Evolutionary conservation across 2,329 filamentous ascomycete species (phyloP), one percentile per base, ranked within the genome.

Genomic region (Fusarium sororula): DNA sequence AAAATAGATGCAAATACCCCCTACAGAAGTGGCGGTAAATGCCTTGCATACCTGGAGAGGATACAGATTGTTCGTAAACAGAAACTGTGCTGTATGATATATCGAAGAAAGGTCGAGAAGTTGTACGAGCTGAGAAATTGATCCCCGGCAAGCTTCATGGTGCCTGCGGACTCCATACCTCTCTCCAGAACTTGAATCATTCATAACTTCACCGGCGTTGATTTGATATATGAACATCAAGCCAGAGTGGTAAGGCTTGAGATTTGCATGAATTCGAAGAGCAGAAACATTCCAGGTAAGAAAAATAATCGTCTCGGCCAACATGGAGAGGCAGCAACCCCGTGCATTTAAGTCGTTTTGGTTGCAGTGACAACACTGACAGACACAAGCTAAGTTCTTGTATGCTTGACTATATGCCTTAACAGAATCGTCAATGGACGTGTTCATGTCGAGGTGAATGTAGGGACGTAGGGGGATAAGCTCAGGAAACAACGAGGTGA

Each of bases 131-230:
- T n/a, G n/a, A n/a, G n/a, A n/a, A n/a, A n/a, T n/a, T n/a, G n/a
- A n/a, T n/a, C n/a, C n/a, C n/a, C n/a, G n/a, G n/a, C n/a, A n/a
- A n/a, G n/a, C n/a, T n/a, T n/a, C n/a, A n/a, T n/a, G n/a, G n/a
- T n/a, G n/a, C n/a, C n/a, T n/a, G n/a, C n/a, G n/a, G n/a, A n/a
- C n/a, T n/a, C n/a, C n/a, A n/a, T n/a, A n/a, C n/a, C n/a, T n/a
- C n/a, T n/a, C 1, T 9, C 30, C 48, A 0, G 35, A 35, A n/a
- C 48, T 35, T 7, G 48, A 1, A 4, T 20, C 17, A 1, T 3
- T 6, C n/a, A 2, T 7, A 7, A 17, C 8, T 0, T 3, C 1
- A 0, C 48, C 6, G 0, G 8, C 4, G 6, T 26, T 4, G 0
- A 37, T 8, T 15, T 15, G 2, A 13, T 53, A 53, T 0, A 53